Conservation (phyloP, 2,329 filamentous ascomycete species). For the Drechmeria coniospora region DNA sequence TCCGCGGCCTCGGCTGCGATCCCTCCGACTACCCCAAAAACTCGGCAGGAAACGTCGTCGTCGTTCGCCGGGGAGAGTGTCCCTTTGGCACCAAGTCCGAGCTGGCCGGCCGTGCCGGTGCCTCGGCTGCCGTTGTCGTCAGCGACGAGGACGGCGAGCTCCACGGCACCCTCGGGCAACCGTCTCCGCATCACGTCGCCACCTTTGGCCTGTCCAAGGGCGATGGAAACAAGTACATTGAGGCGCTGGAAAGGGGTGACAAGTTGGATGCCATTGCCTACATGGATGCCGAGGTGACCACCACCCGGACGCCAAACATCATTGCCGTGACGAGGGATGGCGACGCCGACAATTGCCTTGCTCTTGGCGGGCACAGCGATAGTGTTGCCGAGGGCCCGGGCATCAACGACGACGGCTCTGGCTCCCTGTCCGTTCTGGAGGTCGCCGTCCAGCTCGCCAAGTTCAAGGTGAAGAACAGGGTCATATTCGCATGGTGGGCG, state of each 20-base stretch:
- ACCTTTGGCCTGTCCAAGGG: constrained; percentile 50
- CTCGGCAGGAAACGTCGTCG: constrained; percentile 48
- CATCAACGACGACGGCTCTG: constrained; percentile 67
- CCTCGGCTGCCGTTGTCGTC: constrained; percentile 57
- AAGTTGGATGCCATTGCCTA: constrained; percentile 39
- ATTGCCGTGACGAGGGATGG: constrained; percentile 45
- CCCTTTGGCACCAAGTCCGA: constrained; percentile 57
- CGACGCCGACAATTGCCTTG: constrained; percentile 47
- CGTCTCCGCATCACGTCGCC: constrained; percentile 43
- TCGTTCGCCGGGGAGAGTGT: constrained; percentile 56
- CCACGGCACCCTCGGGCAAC: constrained; percentile 52
- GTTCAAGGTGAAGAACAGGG: constrained; percentile 47
- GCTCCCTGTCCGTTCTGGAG: constrained; percentile 46
- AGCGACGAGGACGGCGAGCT: constrained; percentile 51
- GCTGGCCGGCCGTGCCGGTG: constrained; percentile 52
- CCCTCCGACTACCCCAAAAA: constrained; percentile 45
- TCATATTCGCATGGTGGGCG: constrained; percentile 54
- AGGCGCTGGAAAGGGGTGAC: constrained; percentile 35
- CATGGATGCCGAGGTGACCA: constrained; percentile 40
- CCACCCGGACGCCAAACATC: constrained; percentile 42
- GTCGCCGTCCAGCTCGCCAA: constrained; percentile 42
- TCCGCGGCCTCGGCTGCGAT: constrained; percentile 47
- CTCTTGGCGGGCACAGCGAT: constrained; percentile 50
- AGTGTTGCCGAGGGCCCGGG: constrained; percentile 49
- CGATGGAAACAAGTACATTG: constrained; percentile 40